Base-by-base conservation (phyloP, 352 stramenopile genomes). In the Phytophthora macrochlamydospora region DNA sequence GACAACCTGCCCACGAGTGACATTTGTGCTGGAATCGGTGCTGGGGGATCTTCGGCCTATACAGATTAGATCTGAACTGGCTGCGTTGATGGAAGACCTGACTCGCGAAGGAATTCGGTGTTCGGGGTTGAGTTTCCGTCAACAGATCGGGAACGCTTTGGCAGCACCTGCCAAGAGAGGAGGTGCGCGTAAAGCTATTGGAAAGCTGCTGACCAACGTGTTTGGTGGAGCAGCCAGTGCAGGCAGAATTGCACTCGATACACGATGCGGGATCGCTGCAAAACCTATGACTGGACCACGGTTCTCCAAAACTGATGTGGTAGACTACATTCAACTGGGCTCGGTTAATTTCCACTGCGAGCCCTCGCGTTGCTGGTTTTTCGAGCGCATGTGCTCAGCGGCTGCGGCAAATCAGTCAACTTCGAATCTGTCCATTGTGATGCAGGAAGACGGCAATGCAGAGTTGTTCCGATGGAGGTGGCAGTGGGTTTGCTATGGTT, bases 401-500 rank as follows among this genome's bases (percentile, higher is more conserved):
- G 28, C 46, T 37, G 14, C 29, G 6, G 46, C 35, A 37, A 52
- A 52, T 28, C 46, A 52, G 24, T 37, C 46, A 6, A 33, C 46
- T 9, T 31, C 18, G 7, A 33, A 52, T 12, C 2, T 33, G 4
- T 52, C 46, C 3, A 49, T 49, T 24, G 14, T 49, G 7, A 37
- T 52, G 46, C 42, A 48, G 14, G 24, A 37, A 37, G 18, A 51
- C 3, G 46, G 28, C 8, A 28, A 38, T 28, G 9, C 46, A 28
- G 28, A 48, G 12, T 28, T 37, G 29, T 12, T 14, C 24, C 9
- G 29, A 37, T 52, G 46, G 46, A 2, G 29, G n/a, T 52, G 46
- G 46, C 46, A 52, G 28, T 52, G 46, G 46, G 11, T 52, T 52
- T 32, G 46, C 46, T 52, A 52, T 24, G 46, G 24, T 33, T 52